Base-by-base conservation (phyloP, 2,329 filamentous ascomycete species). In the Fusarium lateritium region DNA sequence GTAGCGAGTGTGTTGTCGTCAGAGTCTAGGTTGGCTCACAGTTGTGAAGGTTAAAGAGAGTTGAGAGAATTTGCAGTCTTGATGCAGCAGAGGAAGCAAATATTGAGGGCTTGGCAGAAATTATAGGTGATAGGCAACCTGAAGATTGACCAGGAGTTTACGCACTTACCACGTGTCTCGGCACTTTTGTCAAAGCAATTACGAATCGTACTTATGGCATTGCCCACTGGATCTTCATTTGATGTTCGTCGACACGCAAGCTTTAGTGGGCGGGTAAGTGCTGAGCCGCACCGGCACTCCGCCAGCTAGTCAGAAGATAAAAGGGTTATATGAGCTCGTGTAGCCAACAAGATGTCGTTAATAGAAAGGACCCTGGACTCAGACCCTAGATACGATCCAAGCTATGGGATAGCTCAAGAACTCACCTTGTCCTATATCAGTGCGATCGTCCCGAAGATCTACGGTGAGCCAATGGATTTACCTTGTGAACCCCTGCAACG, bases 381-480 rank as follows among this genome's bases (percentile, higher is more conserved):
- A 31, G 46, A 39, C 52, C 57, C 22, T 54, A 38, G 28, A 31
- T 33, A 52, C 19, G 33, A 47, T 24, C 21, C 31, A 42, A 31
- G 45, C 44, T 34, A 51, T 36, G 42, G 21, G 5, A 60, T 53
- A 47, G 43, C 26, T 54, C 39, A 39, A 42, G 47, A 50, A 26
- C 26, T 40, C 38, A 39, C 56, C 58, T 44, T 59, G 58, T 26
- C 42, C 36, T 58, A 43, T 39, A 61, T 58, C 58, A 58, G 45
- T 65, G 43, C 22, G 62, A 66, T 66, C 62, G 44, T 44, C 62
- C 39, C 22, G 62, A 55, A 61, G 62, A 62, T 66, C 62, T 50
- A 26, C 55, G 55, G 47, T 66, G 62, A 66, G 55, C 62, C 61
- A 66, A 66, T 66, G 2, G 34, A 34, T 3, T 7, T 7, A 8